These are phyloP conservation scores for Penicillium canescens DNA, from an alignment of 495 filamentous ascomycete genomes.

Conservation along the genomic window DNA sequence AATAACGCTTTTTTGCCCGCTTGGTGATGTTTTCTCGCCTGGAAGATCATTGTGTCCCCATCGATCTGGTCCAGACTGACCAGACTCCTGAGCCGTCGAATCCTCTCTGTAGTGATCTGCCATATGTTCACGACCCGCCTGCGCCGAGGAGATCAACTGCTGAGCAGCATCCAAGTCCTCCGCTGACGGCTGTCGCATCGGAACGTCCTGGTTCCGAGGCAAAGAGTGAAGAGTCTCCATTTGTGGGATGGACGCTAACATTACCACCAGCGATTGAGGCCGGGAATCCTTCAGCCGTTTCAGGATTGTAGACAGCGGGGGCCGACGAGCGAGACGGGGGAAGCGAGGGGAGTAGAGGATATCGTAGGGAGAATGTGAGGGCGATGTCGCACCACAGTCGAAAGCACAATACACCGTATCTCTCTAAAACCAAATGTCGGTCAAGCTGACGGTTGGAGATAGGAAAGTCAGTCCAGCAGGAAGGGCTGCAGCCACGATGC, in stretches of 20 bases:
- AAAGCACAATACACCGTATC: conserved; percentile 40
- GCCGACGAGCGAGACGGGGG: conserved; percentile 12
- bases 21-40: conserved; percentile 35
- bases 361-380: conserved; percentile 17
- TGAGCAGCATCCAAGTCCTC: conserved; percentile 49
- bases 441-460: conserved; percentile 35
- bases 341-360: conserved; percentile 21
- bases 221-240: conserved; percentile 45
- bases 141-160: conserved; percentile 47
- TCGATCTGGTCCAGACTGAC: conserved; percentile 8
- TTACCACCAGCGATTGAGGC: conserved; percentile 24
- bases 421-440: conserved; percentile 43
- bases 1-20: conserved; percentile 38
- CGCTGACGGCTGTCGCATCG: conserved; percentile 43
- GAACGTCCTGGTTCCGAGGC: conserved; percentile 29
- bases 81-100: conserved; percentile 9
- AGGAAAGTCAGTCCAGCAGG: conserved; percentile 14
- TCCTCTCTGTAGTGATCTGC: conserved; percentile 31
- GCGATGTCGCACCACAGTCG: conserved; percentile 40
- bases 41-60: conserved; percentile 11
- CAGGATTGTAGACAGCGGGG: neutral
- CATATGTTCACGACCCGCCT: conserved; percentile 42
- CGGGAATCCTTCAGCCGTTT: conserved; percentile 1
- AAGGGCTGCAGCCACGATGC: conserved; percentile 17
- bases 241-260: conserved; percentile 43